Evolutionary conservation across 2,329 filamentous ascomycete genomes (phyloP), one percentile per base, ranked within the genome.

Genomic region (Trichothecium roseum): DNA sequence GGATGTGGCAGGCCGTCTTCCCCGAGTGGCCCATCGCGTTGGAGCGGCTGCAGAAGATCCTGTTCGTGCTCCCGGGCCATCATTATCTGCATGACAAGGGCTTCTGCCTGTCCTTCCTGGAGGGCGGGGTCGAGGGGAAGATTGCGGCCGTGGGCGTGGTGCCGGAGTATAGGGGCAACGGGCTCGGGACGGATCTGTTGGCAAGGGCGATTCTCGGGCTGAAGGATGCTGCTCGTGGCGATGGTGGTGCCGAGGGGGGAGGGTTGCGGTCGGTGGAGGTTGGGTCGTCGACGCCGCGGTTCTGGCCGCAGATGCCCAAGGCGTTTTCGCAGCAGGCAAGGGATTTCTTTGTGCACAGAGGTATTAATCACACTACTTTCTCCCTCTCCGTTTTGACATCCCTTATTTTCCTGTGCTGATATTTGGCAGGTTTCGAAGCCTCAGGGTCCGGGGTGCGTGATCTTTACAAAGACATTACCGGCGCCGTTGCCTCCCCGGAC

Each of bases 1-100:
- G 40, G 2, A 16, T 50, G 17, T 50, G 47, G 47, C 42, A 48
- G 1, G 12, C 9, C 10, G 38, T 50, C 26, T 50, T 50, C 4
- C 36, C 45, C 1, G 26, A 38, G 13, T 50, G 47, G 47, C 41
- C 40, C 0, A 42, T 50, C 4, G 41, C 40, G 1, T 18, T 33
- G 8, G 2, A 20, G 0, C 37, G 47, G 0, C 20, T 50, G 7
- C 2, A 22, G 13, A 38, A 32, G 5, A 26, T 50, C 7, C 27
- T 50, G 0, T 37, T 26, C n/a, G 14, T 28, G 5, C 20, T 35
- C 10, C 24, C 33, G 8, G 33, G 33, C 26, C n/a, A 27, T 14
- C 22, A 35, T 28, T n/a, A n/a, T 14, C 12, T 35, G 8, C 33
- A 35, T 20, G 20, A 28, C 2, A 5, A 44, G 8, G 47, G 47